These are phyloP conservation scores for Trypanosoma lewisi DNA, from an alignment of 208 protist species.

Conservation along the genomic window DNA sequence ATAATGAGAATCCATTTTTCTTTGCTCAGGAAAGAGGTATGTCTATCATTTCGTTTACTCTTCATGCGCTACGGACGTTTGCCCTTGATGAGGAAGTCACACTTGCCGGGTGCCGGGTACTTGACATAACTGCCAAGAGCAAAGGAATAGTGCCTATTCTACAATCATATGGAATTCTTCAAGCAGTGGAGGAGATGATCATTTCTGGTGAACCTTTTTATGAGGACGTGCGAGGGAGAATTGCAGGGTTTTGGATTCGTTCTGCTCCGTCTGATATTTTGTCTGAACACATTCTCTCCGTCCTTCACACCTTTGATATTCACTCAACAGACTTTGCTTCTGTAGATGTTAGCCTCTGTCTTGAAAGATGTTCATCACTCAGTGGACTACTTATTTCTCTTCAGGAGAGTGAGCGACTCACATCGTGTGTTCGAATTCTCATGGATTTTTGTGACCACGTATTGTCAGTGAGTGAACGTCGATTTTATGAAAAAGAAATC, in stretches of 20 bases:
- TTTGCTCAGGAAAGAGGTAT: slow-evolving; percentile 35
- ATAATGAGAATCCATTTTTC: slow-evolving; percentile 30
- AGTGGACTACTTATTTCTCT: slow-evolving; percentile 18
- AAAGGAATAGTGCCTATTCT: slow-evolving; percentile 15
- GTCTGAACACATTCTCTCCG: not conserved
- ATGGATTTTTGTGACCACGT: slow-evolving; percentile 16
- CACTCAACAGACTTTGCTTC: slow-evolving; percentile 11
- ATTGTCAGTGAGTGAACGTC: slow-evolving; percentile 7
- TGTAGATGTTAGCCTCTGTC: slow-evolving; percentile 22
- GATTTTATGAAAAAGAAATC: slow-evolving; percentile 32
- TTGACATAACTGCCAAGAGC: slow-evolving; percentile 52
- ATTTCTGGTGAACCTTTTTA: slow-evolving; percentile 14
- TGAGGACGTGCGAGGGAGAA: slow-evolving; percentile 17
- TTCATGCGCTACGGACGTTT: slow-evolving; percentile 40
- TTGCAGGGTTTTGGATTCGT: slow-evolving; percentile 24
- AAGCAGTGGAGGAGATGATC: slow-evolving; percentile 19
- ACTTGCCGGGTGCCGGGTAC: slow-evolving; percentile 42
- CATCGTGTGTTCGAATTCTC: slow-evolving; percentile 7
- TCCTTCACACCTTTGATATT: slow-evolving; percentile 21
- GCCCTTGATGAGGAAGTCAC: slow-evolving; percentile 59
- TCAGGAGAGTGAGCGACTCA: slow-evolving; percentile 2
- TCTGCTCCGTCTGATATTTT: slow-evolving; percentile 10
- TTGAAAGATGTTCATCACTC: slow-evolving; percentile 23
- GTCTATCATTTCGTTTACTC: slow-evolving; percentile 39
- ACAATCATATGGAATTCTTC: slow-evolving; percentile 8